A percentile compares a stretch with the other conserved stretches of the same genome.
Conservation (phyloP, 345 rosid species). For the Trapa incisa region DNA sequence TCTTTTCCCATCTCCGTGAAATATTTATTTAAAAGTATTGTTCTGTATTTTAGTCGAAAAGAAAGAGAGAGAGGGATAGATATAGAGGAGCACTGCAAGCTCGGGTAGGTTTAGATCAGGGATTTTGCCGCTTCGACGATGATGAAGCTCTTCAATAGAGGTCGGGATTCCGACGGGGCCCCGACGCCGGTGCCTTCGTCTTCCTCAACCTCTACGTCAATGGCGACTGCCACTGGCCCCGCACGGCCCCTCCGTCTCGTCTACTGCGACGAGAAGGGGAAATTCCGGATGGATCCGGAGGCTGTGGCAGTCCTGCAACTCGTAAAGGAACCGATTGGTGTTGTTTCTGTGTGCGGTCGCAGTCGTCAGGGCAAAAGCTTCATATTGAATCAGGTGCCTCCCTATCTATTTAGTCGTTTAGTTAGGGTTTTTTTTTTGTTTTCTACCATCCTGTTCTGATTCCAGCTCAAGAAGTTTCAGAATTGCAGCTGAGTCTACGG, state of each 20-base stretch:
- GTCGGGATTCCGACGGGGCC: constrained; percentile 21
- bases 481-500: too few relatives aligned
- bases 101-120: background rate
- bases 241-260: constrained; percentile 85
- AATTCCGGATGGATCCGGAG: constrained; percentile 98
- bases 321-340: constrained; percentile 89
- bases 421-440: constrained; percentile 6
- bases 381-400: constrained; percentile 71
- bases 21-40: background rate
- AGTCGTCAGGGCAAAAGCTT: constrained; percentile 98
- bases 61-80: background rate
- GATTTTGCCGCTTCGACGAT: constrained; percentile 9
- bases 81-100: background rate
- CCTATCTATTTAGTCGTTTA: background rate
- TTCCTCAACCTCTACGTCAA: constrained; percentile 19
- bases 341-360: constrained; percentile 95
- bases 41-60: background rate
- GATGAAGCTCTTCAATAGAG: constrained; percentile 33
- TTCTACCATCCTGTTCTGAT: background rate
- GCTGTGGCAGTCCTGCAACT: constrained; percentile 91
- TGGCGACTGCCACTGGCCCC: constrained; percentile 66
- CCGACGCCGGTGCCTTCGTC: constrained; percentile 20
- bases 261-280: constrained; percentile 87
- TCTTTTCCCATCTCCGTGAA: background rate
- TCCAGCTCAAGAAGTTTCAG: too few relatives aligned